Conservation (phyloP, 768 basidiomycete species). For the Mycena galericulata region DNA sequence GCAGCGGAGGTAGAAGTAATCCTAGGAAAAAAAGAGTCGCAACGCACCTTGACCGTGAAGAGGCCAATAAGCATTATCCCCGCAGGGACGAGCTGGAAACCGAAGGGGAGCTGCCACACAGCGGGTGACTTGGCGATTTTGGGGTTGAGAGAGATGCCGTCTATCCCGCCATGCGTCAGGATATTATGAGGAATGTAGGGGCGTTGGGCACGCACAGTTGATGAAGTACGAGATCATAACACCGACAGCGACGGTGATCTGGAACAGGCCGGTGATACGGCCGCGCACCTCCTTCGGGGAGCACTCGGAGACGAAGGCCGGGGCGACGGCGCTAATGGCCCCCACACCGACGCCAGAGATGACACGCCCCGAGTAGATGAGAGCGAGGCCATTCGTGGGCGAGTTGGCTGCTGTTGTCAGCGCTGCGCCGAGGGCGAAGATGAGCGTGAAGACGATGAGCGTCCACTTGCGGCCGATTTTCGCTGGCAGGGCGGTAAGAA, state of each 20-base stretch:
- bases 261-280: constrained; percentile 87
- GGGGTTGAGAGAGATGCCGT: constrained; percentile 22
- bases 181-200: neutral
- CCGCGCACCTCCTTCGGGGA: constrained; percentile 89
- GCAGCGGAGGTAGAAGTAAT: neutral
- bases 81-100: constrained; percentile 80
- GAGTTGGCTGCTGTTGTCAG: constrained; percentile 73
- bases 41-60: constrained; percentile 69
- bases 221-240: constrained; percentile 90
- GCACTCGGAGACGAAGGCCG: constrained; percentile 89
- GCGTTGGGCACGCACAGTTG: constrained; percentile 65
- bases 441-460: constrained; percentile 66
- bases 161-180: neutral
- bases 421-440: constrained; percentile 82
- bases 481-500: constrained; percentile 49
- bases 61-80: constrained; percentile 78
- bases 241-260: constrained; percentile 73
- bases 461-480: constrained; percentile 75
- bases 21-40: neutral
- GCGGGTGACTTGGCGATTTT: constrained; percentile 45
- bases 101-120: constrained; percentile 78
- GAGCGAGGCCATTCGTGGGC: constrained; percentile 63
- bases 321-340: constrained; percentile 83
- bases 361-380: constrained; percentile 87
- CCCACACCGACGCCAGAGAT: constrained; percentile 88